Percentiles rank a stretch among this genome's conserved stretches.
These are phyloP conservation scores for Colletotrichum tofieldiae DNA, from an alignment of 2,329 filamentous ascomycete genomes.

Conservation along the genomic window DNA sequence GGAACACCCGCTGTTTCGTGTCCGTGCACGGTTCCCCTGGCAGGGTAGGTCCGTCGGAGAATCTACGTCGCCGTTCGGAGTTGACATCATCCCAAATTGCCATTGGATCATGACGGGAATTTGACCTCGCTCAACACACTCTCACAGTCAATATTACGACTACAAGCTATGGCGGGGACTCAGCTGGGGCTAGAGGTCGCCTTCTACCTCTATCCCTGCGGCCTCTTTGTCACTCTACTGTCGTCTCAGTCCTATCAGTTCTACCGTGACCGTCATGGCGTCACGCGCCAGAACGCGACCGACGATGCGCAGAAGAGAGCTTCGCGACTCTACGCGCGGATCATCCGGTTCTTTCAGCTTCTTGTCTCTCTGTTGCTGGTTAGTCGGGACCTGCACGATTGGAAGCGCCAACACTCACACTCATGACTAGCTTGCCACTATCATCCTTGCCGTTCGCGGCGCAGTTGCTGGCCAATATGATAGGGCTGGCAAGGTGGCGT, in stretches of 20 bases:
- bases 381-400: not conserved
- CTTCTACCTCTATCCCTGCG: slow-evolving; percentile 60
- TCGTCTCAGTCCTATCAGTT: slow-evolving; percentile 56
- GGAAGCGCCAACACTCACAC: not conserved
- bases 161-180: slow-evolving; percentile 51
- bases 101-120: not conserved
- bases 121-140: slow-evolving; percentile 15
- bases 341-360: slow-evolving; percentile 56
- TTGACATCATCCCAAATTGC: slow-evolving; percentile 27
- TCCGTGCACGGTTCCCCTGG: not conserved
- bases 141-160: slow-evolving; percentile 15
- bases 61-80: slow-evolving; percentile 13
- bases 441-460: slow-evolving; percentile 51
- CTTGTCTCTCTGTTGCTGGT: slow-evolving; percentile 51
- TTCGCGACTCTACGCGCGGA: slow-evolving; percentile 50
- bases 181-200: slow-evolving; percentile 55
- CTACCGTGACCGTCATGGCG: slow-evolving; percentile 52
- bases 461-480: slow-evolving; percentile 51
- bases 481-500: slow-evolving; percentile 48
- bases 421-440: slow-evolving; percentile 49
- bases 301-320: slow-evolving; percentile 48
- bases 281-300: slow-evolving; percentile 47
- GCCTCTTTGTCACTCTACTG: slow-evolving; percentile 55
- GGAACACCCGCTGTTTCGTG: not conserved
- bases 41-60: slow-evolving; percentile 26